Evolutionary conservation across 1,139 yeast genomes (phyloP), one percentile per base, ranked within the genome.

Genomic region (Pneumocystis sp.): DNA sequence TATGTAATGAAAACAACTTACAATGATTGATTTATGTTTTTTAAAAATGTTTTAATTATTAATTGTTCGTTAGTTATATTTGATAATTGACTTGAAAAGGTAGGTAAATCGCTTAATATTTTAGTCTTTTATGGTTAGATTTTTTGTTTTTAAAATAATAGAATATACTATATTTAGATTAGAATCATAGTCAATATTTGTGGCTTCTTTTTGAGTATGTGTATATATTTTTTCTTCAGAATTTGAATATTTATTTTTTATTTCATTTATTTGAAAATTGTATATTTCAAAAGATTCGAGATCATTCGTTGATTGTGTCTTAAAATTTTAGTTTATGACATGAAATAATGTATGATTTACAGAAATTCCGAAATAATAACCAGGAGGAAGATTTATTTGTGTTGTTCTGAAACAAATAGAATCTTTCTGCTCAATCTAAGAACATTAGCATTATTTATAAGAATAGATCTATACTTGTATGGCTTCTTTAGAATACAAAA

Each of bases 391-490:
- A 29, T 63, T 65, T n/a, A 77, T 70, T 57, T 74, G 71, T 62
- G 71, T 72, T 25, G 74, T 74, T 62, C 71, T 71, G 66, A 77
- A 76, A 62, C 79, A 77, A 61, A 73, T 71, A 65, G 73, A 76
- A 60, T 73, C 76, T 65, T 76, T 75, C 62, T 75, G 74, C 63
- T 73, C 74, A 15, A 76, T 77, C 57, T 72, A 70, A 63, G 76
- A 25, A 72, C 72, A 34, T 68, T 65, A 59, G 72, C 73, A 59
- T 10, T 5, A 25, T 59, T 68, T 75, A 75, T 35, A 74, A 76
- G 8, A 59, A 42, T 21, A 59, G 37, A 10, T 5, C 4, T 15
- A 42, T 39, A 39, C 61, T 61, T 62, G 34, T 65, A 40, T n/a
- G 62, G 45, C 15, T 35, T 45, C 31, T 57, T 61, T 35, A 61